A percentile compares a stretch with the other conserved stretches of the same genome.
Conservation (phyloP, 192 early-diverging fungal species). For the Coemansia sp. region DNA sequence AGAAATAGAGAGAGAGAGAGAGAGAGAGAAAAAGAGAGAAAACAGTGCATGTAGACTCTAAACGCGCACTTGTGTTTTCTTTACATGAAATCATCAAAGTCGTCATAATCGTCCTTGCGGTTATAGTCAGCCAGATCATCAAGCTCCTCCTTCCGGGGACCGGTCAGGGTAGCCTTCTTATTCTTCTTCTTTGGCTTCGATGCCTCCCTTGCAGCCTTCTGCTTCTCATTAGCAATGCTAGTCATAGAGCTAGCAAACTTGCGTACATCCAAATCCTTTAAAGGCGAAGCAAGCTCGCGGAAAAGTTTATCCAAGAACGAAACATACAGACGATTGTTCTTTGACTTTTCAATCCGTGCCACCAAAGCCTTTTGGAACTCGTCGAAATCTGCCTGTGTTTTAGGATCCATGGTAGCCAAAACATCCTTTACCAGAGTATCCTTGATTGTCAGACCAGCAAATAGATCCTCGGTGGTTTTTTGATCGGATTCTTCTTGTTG, state of each 20-base stretch:
- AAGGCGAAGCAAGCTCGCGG: conserved; percentile 58
- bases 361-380: conserved; percentile 60
- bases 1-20: too few relatives aligned
- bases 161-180: conserved; percentile 45
- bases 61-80: too few relatives aligned
- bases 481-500: conserved; percentile 62
- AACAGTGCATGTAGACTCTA: too few relatives aligned
- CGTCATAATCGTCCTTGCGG: conserved; percentile 41
- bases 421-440: conserved; percentile 20
- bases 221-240: conserved; percentile 72
- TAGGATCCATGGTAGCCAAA: conserved; percentile 54
- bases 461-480: conserved; percentile 60
- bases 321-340: conserved; percentile 42
- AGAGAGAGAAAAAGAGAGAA: too few relatives aligned
- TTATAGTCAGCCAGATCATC: conserved; percentile 55
- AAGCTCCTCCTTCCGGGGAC: conserved; percentile 20
- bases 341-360: conserved; percentile 54
- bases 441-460: conserved; percentile 60
- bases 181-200: conserved; percentile 69
- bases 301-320: conserved; percentile 63
- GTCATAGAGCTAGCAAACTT: conserved; percentile 60
- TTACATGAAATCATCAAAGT: conserved; percentile 62
- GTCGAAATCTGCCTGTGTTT: conserved; percentile 66
- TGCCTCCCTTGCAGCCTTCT: conserved; percentile 58
- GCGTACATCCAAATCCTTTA: conserved; percentile 63